Percentiles rank a stretch among this genome's conserved stretches.
Conservation (phyloP, 805 yeast genomes). For the Scheffersomyces ergatensis region DNA sequence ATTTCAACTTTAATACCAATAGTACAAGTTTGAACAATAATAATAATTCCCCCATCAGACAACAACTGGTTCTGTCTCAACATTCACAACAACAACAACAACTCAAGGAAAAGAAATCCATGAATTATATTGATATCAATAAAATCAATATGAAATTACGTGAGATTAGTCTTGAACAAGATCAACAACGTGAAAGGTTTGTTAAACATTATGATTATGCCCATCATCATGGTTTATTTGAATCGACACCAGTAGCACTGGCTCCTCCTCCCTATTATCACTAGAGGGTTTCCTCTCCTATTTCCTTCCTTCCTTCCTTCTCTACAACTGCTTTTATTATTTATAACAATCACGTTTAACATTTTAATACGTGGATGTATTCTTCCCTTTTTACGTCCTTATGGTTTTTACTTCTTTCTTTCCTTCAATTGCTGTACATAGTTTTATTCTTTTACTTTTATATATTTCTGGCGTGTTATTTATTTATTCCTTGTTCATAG, state of each 20-base stretch:
- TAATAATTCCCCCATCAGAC: slow-evolving; percentile 24
- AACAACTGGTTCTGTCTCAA: slow-evolving; percentile 3
- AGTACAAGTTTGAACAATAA: neutral
- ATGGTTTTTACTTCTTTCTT: too few relatives aligned
- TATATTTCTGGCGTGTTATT: too few relatives aligned
- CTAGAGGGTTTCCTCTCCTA: neutral
- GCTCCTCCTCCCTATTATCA: slow-evolving; percentile 11
- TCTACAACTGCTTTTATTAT: too few relatives aligned
- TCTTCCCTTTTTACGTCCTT: too few relatives aligned
- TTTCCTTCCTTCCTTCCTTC: neutral
- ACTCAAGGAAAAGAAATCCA: slow-evolving; percentile 6
- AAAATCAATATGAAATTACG: slow-evolving; percentile 16
- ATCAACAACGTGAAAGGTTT: slow-evolving; percentile 2
- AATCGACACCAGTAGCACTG: slow-evolving; percentile 3
- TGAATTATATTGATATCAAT: slow-evolving; percentile 12
- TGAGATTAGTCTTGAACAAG: slow-evolving; percentile 8
- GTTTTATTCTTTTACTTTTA: too few relatives aligned
- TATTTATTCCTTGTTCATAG: too few relatives aligned
- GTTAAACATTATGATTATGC: slow-evolving; percentile 1
- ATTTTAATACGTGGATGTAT: too few relatives aligned
- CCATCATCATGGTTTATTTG: slow-evolving; percentile 5
- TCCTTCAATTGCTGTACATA: too few relatives aligned
- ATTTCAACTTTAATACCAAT: slow-evolving; percentile 24
- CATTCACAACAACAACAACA: neutral
- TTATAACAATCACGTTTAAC: too few relatives aligned